These are phyloP conservation scores for Chenopodium album DNA, from an alignment of 148 eudicot species.

Conservation along the genomic window DNA sequence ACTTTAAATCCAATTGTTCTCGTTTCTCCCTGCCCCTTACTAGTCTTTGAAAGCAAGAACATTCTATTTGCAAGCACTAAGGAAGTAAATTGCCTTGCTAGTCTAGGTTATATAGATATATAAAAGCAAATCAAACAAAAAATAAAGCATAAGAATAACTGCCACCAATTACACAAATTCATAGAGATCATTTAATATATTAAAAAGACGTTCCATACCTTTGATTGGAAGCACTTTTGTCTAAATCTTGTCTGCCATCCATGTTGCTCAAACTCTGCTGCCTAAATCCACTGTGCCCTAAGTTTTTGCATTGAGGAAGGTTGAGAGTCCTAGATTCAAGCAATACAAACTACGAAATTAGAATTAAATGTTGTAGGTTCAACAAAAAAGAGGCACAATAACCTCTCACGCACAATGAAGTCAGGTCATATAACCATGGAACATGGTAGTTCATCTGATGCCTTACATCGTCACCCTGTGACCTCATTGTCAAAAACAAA, in stretches of 20 bases:
- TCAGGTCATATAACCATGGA: not conserved
- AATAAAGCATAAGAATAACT: not conserved
- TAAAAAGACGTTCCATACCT: constrained; percentile 39
- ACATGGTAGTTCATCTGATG: not conserved
- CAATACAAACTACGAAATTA: constrained; percentile 16
- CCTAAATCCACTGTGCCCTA: constrained; percentile 38
- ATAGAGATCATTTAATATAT: not conserved
- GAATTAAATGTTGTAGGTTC: not conserved
- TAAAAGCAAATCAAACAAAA: not conserved
- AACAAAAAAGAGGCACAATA: constrained; percentile 15
- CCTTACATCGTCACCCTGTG: not conserved
- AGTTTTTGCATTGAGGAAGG: constrained; percentile 69
- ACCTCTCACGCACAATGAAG: not conserved
- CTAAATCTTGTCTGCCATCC: constrained; percentile 44
- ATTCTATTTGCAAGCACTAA: too few relatives aligned
- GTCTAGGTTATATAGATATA: not conserved
- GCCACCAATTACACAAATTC: not conserved
- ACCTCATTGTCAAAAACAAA: not conserved
- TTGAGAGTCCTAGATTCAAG: constrained; percentile 52
- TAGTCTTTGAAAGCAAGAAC: too few relatives aligned
- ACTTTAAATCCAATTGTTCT: too few relatives aligned
- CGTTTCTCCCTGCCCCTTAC: too few relatives aligned
- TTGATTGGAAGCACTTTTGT: constrained; percentile 38
- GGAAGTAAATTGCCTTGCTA: not conserved
- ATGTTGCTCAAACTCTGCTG: constrained; percentile 38